These are phyloP conservation scores for Pythium dissotocum DNA, from an alignment of 352 stramenopile species.

Conservation along the genomic window DNA sequence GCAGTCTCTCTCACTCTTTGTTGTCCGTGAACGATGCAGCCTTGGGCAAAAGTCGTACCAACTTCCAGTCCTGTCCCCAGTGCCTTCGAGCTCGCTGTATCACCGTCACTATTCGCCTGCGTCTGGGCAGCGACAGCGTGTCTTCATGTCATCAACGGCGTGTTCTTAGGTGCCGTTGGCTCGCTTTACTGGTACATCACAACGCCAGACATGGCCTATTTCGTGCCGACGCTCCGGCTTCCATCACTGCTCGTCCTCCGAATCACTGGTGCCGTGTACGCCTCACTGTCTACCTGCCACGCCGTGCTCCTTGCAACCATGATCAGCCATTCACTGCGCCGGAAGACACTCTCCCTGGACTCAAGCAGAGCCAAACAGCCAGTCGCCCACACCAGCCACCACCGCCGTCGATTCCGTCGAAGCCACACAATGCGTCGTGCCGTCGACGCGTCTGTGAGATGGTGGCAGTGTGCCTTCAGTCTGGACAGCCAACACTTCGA, in stretches of 20 bases:
- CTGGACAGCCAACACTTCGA: conserved; percentile 21
- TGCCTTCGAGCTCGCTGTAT: neutral
- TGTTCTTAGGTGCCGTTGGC: neutral
- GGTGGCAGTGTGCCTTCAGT: neutral
- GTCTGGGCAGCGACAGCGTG: neutral
- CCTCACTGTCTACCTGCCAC: neutral
- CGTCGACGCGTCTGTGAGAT: neutral
- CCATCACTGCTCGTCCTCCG: neutral
- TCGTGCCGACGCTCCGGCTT: conserved; percentile 8
- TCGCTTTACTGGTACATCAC: conserved; percentile 27
- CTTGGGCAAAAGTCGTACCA: no score
- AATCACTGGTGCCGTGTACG: neutral
- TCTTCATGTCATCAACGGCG: conserved; percentile 7
- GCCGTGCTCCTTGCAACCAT: neutral
- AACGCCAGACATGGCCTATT: conserved; percentile 9
- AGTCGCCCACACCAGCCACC: neutral
- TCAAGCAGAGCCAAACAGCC: neutral
- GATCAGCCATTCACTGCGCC: neutral
- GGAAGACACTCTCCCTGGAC: neutral
- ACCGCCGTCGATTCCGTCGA: neutral
- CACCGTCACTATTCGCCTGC: neutral
- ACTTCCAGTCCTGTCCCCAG: no score
- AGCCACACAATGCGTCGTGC: neutral
- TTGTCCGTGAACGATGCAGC: no score
- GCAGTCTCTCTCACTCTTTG: no score